Base-by-base conservation (phyloP, 1,284 basidiomycete genomes). In the Apiotrichum akiyoshidainum region DNA sequence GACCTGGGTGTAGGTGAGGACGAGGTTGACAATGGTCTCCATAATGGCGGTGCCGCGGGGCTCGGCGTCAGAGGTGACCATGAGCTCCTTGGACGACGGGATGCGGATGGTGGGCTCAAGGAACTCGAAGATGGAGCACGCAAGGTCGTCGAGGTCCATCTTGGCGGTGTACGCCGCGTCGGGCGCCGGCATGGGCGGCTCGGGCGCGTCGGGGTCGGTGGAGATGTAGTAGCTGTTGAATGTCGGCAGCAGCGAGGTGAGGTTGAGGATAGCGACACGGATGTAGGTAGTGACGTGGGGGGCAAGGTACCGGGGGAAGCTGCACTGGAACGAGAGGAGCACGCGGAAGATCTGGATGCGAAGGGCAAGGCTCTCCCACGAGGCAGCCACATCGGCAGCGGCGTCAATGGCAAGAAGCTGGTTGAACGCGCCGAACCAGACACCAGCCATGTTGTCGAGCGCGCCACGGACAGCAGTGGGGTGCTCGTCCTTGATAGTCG, bases 401-500 rank as follows among this genome's bases (percentile, higher is more conserved):
- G 87, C 83, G 68, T 90, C 85, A 14, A 83, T 79, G 47, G 80
- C 81, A n/a, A 96, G 80, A 10, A 95, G 81, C 16, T 86, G 84
- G 60, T 85, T 85, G 80, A 95, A 92, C 0, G 89, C 89, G 46
- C 87, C 86, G 16, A 95, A 79, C 95, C 95, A 99, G 14, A 87
- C 82, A 0, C 93, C 91, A 7, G 96, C 83, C 49, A 97, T 85
- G 40, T 85, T 84, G 34, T 85, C 85, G 14, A 86, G 85, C 0
- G 92, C 92, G 68, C 90, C 86, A 69, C 90, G 89, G 46, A 91
- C 89, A 0, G 89, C 85, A 51, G 88, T 85, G 0, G 92, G 90
- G 68, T 93, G 89, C 66, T 90, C 87, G 46, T 93, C 92, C 73
- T 92, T 92, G 59, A 98, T 91, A 87, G 94, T 98, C 77, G 87